Base-by-base conservation (phyloP, 441 rosid genomes). In the Gossypium aridum region DNA sequence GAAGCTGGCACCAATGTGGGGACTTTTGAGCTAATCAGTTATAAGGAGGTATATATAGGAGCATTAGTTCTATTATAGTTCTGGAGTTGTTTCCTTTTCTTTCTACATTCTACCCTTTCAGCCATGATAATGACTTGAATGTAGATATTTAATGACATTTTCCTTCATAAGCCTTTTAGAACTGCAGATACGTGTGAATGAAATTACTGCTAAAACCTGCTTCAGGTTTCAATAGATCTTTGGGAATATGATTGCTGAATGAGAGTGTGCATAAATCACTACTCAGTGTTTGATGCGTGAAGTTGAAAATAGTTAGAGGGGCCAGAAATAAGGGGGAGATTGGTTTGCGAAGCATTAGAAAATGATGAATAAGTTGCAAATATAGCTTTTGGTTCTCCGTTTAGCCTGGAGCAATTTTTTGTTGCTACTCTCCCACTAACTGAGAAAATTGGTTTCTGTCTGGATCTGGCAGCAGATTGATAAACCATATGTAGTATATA, bases 1-100 rank as follows among this genome's bases (percentile, higher is more conserved):
- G 87, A 80, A 76, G 83, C 87, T 80, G 84, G 59, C 70, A 79
- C 83, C 75, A 74, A 31, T 70, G 80, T 85, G 78, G 82, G 83
- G 69, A 77, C 73, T 75, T 84, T 81, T 83, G 85, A 76, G 82
- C 82, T 84, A 64, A 80, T 85, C 59, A 62, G 75, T 76, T 80
- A 17, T 75, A 77, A 82, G 86, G 85, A 87, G 82, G 83, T 82
- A 77, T 77, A 74, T 73, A 71, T 61, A 70, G 79, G 80, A 79
- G 77, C 59, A 20, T 74, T 71, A 47, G 74, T 75, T 75, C 47
- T 23, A 47, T 26, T 75, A 43, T 68, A 56, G 84, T 79, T 74
- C 61, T 73, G 69, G 72, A 71, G 67, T 25, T 54, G 26, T 45
- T 75, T 59, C 59, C 51, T 53, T 47, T 28, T 39, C 53, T 61